Conservation (phyloP, 331 rosid species). For the Prunus yedoensis region DNA sequence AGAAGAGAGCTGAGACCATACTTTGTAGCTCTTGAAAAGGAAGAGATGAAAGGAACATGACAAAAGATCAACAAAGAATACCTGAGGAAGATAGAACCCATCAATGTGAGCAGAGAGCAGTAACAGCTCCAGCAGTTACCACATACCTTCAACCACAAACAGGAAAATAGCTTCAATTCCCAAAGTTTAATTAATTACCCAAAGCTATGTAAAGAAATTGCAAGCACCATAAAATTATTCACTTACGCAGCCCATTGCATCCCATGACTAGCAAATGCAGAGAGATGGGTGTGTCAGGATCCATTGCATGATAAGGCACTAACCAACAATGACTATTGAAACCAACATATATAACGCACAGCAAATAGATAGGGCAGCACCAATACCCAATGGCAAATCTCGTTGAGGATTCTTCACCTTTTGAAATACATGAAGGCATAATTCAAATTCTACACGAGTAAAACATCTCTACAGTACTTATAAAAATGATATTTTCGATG, state of each 20-base stretch:
- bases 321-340: constrained; percentile 81
- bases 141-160: constrained; percentile 65
- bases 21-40: not conserved
- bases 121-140: constrained; percentile 78
- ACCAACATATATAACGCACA: constrained; percentile 88
- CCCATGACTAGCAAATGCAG: constrained; percentile 79
- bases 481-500: not conserved
- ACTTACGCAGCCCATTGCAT: constrained; percentile 95
- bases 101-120: constrained; percentile 86
- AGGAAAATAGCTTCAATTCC: constrained; percentile 15
- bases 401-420: constrained; percentile 94
- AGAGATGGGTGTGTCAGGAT: constrained; percentile 95
- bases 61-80: constrained; percentile 19
- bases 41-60: not conserved
- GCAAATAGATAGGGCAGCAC: constrained; percentile 67
- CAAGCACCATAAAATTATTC: constrained; percentile 18
- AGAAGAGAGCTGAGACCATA: not conserved
- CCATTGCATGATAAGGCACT: constrained; percentile 80
- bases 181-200: not conserved
- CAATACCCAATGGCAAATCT: constrained; percentile 88
- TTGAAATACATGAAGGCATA: constrained; percentile 22
- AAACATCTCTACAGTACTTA: not conserved
- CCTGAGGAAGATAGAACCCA: constrained; percentile 99
- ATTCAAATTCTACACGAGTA: constrained; percentile 8
- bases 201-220: constrained; percentile 5